Evolutionary conservation across 371 early-diverging fungal genomes (phyloP), one percentile per base, ranked within the genome.

Genomic region (Circinella umbellata): DNA sequence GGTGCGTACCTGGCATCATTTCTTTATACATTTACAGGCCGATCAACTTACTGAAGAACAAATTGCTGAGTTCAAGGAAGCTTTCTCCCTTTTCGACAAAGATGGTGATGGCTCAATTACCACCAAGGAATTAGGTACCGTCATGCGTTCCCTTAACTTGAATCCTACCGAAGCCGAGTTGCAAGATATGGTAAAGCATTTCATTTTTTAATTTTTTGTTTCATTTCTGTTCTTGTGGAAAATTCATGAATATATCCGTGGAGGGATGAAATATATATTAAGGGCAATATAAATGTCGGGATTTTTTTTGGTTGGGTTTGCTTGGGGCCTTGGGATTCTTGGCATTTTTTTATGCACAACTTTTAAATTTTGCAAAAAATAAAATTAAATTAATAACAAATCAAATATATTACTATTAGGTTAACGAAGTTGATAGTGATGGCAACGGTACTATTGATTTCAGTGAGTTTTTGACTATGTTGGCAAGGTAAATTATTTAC

Each of bases 81-180:
- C 81, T 57, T 80, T 80, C 72, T 74, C 76, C 53, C 72, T 72
- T 10, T 73, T 71, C 64, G 72, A 75, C 68, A 72, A 76, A 86
- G 96, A 98, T 84, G 93, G 91, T 75, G 96, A 97, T 86, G 97
- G 96, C 78, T 86, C 89, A 74, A 96, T 99, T 77, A 91, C 92
- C 71, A 83, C 88, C 76, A 86, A 85, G 72, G 93, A 93, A 81
- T 92, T 99, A 64, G 95, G 95, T 72, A 93, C 92, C 47, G 95
- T 96, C 67, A 95, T 96, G 95, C 92, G 94, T 73, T 94, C 96
- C 34, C 86, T 96, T 54, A 93, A 93, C 79, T 86, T 90, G 79
- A 92, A 92, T 80, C 93, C 94, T 27, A 91, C 92, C 54, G 94
- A 95, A 73, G 88, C 90, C 47, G 93, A 95, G 74, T 85, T 94